phyloP scores from a whole-genome alignment of 129 eudicot species.

The Chrysanthemum makinoi region DNA sequence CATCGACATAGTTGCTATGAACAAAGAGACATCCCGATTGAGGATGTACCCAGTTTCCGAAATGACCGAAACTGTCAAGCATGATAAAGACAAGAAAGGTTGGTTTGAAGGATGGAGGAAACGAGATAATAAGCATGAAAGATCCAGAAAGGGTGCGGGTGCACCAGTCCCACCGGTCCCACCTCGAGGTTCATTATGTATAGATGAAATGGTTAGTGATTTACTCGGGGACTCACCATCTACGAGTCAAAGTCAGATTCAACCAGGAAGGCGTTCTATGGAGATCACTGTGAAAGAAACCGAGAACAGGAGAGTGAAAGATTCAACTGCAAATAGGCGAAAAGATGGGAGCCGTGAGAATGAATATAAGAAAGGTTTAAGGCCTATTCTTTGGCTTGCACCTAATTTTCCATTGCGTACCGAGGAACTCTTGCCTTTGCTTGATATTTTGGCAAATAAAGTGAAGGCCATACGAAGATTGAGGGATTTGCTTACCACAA shows the following conservation, averaged over 20 bases:
- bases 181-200: conserved; percentile 59
- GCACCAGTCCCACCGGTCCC: conserved; percentile 40
- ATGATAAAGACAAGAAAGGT: conserved; percentile 66
- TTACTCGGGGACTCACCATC: conserved; percentile 54
- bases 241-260: conserved; percentile 37
- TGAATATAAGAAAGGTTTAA: conserved; percentile 91
- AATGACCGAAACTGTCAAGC: conserved; percentile 47
- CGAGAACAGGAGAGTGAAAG: conserved; percentile 48
- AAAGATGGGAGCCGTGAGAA: conserved; percentile 67
- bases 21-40: conserved; percentile 50
- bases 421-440: conserved; percentile 89
- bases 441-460: conserved; percentile 91
- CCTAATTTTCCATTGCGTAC: conserved; percentile 77
- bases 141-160: conserved; percentile 34
- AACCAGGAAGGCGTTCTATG: conserved; percentile 60
- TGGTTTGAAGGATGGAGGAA: conserved; percentile 85
- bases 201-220: conserved; percentile 64
- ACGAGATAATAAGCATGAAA: conserved; percentile 45
- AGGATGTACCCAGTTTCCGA: conserved; percentile 39
- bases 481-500: conserved; percentile 91
- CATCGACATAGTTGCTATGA: conserved; percentile 77
- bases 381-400: conserved; percentile 91
- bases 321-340: conserved; percentile 45
- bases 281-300: conserved; percentile 56
- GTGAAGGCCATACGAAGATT: conserved; percentile 90